A percentile compares a stretch with the other conserved stretches of the same genome.
phyloP scores from a whole-genome alignment of 2,329 filamentous ascomycete species.

The Polychaeton citri region DNA sequence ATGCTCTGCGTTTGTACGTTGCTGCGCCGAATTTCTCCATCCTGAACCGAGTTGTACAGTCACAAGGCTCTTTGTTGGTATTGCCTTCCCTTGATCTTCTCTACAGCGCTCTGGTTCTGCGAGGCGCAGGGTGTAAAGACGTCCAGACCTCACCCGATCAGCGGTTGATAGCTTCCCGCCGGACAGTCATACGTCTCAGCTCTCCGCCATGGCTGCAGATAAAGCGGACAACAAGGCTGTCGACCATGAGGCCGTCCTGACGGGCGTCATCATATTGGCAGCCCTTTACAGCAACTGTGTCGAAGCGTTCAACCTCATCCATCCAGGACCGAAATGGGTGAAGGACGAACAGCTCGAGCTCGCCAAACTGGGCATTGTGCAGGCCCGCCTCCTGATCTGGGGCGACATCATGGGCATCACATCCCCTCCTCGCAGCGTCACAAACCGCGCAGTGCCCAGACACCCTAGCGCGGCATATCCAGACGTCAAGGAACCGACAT shows the following conservation, averaged over 20 bases:
- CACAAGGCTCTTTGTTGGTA: too few relatives aligned
- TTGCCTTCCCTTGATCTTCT: too few relatives aligned
- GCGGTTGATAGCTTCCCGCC: too few relatives aligned
- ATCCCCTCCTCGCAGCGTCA: conserved; percentile 29
- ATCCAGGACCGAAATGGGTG: conserved; percentile 28
- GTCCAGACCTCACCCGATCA: too few relatives aligned
- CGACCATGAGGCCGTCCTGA: conserved; percentile 21
- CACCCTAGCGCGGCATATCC: conserved; percentile 31
- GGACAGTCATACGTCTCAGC: too few relatives aligned
- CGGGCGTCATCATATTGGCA: conserved; percentile 29
- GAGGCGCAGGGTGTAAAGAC: too few relatives aligned
- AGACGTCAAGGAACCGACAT: conserved; percentile 30
- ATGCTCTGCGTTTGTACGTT: too few relatives aligned
- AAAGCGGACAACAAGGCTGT: conserved; percentile 11
- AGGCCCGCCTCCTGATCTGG: conserved; percentile 35
- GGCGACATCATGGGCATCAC: conserved; percentile 34
- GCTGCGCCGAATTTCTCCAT: too few relatives aligned
- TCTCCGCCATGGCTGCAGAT: conserved; percentile 7
- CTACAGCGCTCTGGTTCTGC: too few relatives aligned
- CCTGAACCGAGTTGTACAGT: too few relatives aligned
- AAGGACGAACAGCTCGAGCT: conserved; percentile 31
- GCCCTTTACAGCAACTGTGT: conserved; percentile 34
- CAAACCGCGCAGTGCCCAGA: conserved; percentile 30
- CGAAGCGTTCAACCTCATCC: conserved; percentile 33
- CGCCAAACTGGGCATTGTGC: conserved; percentile 31